phyloP scores from a whole-genome alignment of 2,329 filamentous ascomycete species.

The Monosporascus sp. region DNA sequence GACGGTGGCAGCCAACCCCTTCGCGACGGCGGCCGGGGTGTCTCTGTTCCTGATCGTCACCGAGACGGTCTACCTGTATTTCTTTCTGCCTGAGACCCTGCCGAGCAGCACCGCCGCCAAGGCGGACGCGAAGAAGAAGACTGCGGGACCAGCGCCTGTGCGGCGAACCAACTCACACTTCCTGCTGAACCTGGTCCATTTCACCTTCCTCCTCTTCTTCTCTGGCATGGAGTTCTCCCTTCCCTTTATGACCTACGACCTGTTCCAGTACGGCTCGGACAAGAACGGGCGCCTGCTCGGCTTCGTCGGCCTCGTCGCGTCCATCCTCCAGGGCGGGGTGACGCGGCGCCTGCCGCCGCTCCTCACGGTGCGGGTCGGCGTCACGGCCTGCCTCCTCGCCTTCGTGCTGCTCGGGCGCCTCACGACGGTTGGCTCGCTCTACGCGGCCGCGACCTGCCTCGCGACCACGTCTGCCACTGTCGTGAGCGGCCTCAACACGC shows the following conservation, averaged over 20 bases:
- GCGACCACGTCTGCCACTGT: conserved; percentile 92
- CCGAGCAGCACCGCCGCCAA: conserved; percentile 46
- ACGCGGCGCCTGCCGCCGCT: conserved; percentile 81
- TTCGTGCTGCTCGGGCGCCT: conserved; percentile 76
- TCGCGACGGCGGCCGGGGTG: conserved; percentile 86
- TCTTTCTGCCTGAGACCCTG: conserved; percentile 79
- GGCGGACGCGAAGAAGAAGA: conserved; percentile 14
- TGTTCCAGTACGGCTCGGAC: conserved; percentile 76
- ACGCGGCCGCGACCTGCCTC: conserved; percentile 74
- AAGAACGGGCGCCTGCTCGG: conserved; percentile 83
- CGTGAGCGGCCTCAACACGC: conserved; percentile 85
- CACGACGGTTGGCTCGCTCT: conserved; percentile 63
- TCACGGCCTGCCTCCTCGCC: conserved; percentile 69
- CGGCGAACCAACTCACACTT: conserved; percentile 75
- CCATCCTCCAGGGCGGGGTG: conserved; percentile 87
- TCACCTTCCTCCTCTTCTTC: conserved; percentile 92
- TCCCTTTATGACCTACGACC: conserved; percentile 93
- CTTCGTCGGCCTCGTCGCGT: conserved; percentile 85
- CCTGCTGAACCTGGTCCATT: conserved; percentile 78
- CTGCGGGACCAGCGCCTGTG: conserved; percentile 18
- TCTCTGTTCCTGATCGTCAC: conserved; percentile 77
- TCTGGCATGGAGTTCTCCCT: conserved; percentile 97
- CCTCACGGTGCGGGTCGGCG: conserved; percentile 71
- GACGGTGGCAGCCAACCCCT: conserved; percentile 80
- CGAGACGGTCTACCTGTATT: conserved; percentile 85